Percentiles rank a stretch among this genome's conserved stretches.
These are phyloP conservation scores for Dillenia turbinata DNA, from an alignment of 164 flowering plant species.

Conservation along the genomic window DNA sequence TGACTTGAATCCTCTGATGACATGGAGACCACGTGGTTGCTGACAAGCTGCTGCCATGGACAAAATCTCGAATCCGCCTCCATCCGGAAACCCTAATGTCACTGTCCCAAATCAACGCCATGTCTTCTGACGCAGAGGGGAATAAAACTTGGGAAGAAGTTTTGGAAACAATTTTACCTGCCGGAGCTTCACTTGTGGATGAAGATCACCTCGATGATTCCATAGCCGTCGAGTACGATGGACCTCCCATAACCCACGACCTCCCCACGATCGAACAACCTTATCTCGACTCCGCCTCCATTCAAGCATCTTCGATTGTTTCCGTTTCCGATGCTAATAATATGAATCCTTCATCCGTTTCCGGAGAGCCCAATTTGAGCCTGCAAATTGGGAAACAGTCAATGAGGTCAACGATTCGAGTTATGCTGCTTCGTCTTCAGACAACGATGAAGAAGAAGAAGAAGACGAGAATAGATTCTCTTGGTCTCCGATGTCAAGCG, in stretches of 20 bases:
- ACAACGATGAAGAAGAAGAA: slow-evolving; percentile 15
- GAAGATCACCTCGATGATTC: slow-evolving; percentile 55
- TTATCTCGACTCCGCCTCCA: slow-evolving; percentile 18
- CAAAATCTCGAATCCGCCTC: neutral
- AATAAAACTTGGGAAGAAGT: slow-evolving; percentile 27
- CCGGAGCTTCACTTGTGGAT: slow-evolving; percentile 52
- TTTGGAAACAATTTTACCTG: slow-evolving; percentile 42
- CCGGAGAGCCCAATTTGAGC: slow-evolving; percentile 9
- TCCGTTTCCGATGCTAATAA: slow-evolving; percentile 13
- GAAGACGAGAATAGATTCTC: neutral
- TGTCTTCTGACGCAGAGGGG: slow-evolving; percentile 8
- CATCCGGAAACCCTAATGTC: neutral
- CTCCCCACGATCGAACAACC: slow-evolving; percentile 39
- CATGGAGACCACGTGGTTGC: too few species aligned
- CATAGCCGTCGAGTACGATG: slow-evolving; percentile 46
- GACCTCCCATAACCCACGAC: slow-evolving; percentile 34
- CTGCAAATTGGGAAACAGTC: neutral
- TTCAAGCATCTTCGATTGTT: slow-evolving; percentile 21
- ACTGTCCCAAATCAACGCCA: neutral
- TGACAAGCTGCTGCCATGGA: too few species aligned
- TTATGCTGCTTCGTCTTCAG: slow-evolving; percentile 2
- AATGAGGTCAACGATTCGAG: neutral
- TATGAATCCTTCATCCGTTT: slow-evolving; percentile 5
- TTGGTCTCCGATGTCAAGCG: slow-evolving; percentile 16
- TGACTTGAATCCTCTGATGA: too few species aligned